A percentile compares a stretch with the other conserved stretches of the same genome.
Evolutionary conservation across 2,329 filamentous ascomycete genomes (phyloP).

Genomic region (Chlorencoelia australis): DNA sequence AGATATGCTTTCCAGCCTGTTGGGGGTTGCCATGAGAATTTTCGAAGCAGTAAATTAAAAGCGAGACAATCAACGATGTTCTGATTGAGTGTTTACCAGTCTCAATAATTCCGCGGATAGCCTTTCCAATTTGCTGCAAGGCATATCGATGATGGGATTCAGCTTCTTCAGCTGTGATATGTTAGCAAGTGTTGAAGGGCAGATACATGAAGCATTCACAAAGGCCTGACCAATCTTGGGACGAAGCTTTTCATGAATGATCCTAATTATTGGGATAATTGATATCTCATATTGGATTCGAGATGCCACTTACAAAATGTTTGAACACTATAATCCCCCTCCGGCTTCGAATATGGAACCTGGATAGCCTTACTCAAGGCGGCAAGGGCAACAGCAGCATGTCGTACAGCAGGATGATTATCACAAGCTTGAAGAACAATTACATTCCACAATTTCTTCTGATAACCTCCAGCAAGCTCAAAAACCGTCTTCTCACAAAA

Average conservation of each 20-base stretch:
- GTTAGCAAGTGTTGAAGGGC: no score
- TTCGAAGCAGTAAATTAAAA: conserved; percentile 19
- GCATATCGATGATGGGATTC: conserved; percentile 14
- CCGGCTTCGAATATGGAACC: conserved; percentile 1
- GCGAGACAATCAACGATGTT: conserved; percentile 14
- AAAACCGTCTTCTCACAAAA: conserved; percentile 13
- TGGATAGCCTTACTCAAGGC: conserved; percentile 13
- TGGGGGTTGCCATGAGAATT: conserved; percentile 13
- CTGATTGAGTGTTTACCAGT: conserved; percentile 11
- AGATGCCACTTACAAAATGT: conserved; percentile 3
- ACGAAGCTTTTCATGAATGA: no score
- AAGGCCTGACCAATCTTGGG: no score
- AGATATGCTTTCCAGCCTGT: conserved; percentile 11
- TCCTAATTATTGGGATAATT: background rate
- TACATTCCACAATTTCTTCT: conserved; percentile 11
- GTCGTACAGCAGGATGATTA: conserved; percentile 10
- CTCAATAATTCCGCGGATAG: conserved; percentile 8
- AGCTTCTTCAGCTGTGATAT: background rate
- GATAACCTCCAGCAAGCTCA: conserved; percentile 12
- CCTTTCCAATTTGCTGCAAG: conserved; percentile 13
- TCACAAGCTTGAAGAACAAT: conserved; percentile 14
- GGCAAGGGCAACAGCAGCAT: conserved; percentile 12
- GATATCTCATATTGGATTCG: background rate
- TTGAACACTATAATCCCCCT: background rate
- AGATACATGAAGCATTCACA: no score